Conservation (phyloP, 2,329 filamentous ascomycete genomes). For the Ophiostoma pallidulum region DNA sequence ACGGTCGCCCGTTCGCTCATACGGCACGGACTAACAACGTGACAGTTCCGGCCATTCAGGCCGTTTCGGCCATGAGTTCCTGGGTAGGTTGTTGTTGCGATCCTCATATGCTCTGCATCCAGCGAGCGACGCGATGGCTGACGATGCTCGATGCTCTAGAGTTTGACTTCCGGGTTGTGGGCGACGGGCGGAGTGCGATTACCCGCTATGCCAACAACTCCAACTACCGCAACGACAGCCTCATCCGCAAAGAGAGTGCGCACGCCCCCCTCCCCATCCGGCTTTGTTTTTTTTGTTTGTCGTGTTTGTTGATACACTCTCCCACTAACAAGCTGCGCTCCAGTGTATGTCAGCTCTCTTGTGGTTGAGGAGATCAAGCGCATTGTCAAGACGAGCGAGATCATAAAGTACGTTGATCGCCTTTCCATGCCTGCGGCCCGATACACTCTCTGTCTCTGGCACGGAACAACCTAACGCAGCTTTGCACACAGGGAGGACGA, state of each 20-base stretch:
- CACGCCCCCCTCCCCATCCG: no score
- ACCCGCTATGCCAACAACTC: constrained; percentile 98
- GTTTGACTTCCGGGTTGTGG: constrained; percentile 89
- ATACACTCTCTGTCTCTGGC: no score
- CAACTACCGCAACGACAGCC: constrained; percentile 96
- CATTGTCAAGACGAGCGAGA: constrained; percentile 94
- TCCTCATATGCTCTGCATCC: background rate
- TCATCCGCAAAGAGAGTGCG: constrained; percentile 99
- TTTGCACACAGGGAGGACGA: constrained; percentile 71
- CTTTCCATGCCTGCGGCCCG: background rate
- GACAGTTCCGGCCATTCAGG: constrained; percentile 90
- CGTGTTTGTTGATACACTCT: no score
- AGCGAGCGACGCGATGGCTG: constrained; percentile 12
- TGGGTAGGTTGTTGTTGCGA: constrained; percentile 50
- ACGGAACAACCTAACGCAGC: background rate
- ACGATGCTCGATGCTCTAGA: constrained; percentile 53
- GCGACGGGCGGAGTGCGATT: constrained; percentile 85
- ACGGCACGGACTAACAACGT: background rate
- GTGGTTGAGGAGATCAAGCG: constrained; percentile 92
- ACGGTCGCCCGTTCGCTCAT: background rate
- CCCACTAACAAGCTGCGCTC: constrained; percentile 3
- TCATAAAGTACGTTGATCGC: constrained; percentile 66
- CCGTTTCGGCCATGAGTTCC: constrained; percentile 94
- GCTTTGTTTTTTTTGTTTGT: no score
- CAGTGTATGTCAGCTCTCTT: constrained; percentile 91